These are phyloP conservation scores for Citrullus amarus DNA, from an alignment of 306 rosid genomes.

Conservation along the genomic window DNA sequence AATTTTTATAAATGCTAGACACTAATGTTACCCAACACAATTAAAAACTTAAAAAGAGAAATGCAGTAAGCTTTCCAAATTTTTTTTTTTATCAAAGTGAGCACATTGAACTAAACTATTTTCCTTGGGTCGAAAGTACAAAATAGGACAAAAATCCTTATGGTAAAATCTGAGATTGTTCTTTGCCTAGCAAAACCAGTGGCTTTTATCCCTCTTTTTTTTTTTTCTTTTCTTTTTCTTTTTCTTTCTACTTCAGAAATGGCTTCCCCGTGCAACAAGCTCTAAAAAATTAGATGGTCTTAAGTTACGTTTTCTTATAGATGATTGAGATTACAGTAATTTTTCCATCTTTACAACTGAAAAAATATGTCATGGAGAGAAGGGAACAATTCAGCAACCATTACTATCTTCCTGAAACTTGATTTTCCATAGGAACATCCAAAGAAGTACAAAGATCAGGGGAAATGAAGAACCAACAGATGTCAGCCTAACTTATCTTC, in stretches of 20 bases:
- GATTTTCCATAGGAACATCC: constrained; percentile 20
- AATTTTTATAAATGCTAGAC: too few species aligned
- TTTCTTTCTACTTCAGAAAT: not conserved
- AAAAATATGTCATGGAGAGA: not conserved
- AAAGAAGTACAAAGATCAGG: not conserved
- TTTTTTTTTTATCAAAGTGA: too few species aligned
- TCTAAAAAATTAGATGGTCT: not conserved
- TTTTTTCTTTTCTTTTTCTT: not conserved
- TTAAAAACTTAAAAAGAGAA: not conserved
- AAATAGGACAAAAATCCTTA: too few species aligned
- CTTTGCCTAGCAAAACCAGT: not conserved
- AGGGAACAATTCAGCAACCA: not conserved
- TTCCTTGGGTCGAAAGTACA: too few species aligned
- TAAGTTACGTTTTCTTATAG: not conserved
- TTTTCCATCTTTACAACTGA: not conserved
- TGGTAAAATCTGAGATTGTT: not conserved
- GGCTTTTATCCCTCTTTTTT: not conserved
- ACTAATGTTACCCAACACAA: too few species aligned
- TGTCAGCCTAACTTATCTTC: constrained; percentile 18
- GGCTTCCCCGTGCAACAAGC: not conserved
- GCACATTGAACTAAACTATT: too few species aligned
- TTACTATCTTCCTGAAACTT: constrained; percentile 19
- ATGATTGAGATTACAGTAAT: not conserved
- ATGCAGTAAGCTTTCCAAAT: not conserved
- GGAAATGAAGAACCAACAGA: constrained; percentile 15